A percentile compares a stretch with the other conserved stretches of the same genome.
phyloP scores from a whole-genome alignment of 2,329 filamentous ascomycete genomes.

The Penicillium capsulatum region DNA sequence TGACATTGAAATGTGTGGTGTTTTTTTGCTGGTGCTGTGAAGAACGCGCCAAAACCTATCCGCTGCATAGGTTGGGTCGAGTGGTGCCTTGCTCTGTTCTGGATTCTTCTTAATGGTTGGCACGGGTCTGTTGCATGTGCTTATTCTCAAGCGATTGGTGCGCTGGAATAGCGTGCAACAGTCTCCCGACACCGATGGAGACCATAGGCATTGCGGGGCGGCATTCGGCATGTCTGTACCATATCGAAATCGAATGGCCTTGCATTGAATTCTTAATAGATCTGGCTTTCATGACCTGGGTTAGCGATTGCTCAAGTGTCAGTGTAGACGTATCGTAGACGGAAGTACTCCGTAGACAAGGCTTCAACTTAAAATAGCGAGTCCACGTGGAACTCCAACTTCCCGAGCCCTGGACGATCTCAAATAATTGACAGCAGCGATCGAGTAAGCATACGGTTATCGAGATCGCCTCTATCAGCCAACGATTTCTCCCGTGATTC shows the following conservation, averaged over 20 bases:
- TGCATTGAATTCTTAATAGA: conserved; percentile 6
- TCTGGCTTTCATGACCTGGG: background rate
- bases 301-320: too few species aligned
- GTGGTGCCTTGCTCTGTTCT: conserved; percentile 3
- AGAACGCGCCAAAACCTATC: conserved; percentile 25
- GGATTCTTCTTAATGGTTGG: background rate
- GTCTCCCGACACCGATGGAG: background rate
- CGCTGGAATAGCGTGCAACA: conserved; percentile 9
- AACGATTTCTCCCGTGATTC: background rate
- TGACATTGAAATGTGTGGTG: conserved; percentile 21
- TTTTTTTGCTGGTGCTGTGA: conserved; percentile 14
- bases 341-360: too few species aligned
- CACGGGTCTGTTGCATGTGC: background rate
- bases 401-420: too few species aligned
- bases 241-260: conserved; percentile 7
- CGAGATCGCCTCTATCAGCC: background rate
- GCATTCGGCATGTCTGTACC: conserved; percentile 11
- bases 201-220: background rate
- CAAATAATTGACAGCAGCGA: conserved; percentile 2
- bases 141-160: conserved; percentile 1
- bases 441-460: conserved; percentile 7
- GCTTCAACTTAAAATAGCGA: too few species aligned
- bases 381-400: too few species aligned
- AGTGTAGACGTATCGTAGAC: too few species aligned
- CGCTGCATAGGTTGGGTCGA: conserved; percentile 28